Conservation (phyloP, 2,329 filamentous ascomycete genomes). For the Diplocarpon mali region DNA sequence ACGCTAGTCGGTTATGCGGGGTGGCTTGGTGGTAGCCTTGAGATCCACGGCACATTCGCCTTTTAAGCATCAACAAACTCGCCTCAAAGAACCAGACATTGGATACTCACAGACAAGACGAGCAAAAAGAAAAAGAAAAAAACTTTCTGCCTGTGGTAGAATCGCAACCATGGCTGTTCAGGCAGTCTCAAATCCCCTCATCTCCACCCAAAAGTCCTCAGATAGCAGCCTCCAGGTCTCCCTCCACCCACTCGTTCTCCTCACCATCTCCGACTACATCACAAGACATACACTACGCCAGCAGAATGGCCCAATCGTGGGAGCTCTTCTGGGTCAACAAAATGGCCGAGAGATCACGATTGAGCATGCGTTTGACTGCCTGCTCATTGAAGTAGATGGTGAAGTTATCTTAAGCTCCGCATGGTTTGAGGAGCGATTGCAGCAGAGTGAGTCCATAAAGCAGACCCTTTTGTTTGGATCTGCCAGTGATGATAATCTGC, state of each 20-base stretch:
- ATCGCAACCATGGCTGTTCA: constrained; percentile 36
- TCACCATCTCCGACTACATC: constrained; percentile 95
- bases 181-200: constrained; percentile 38
- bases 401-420: constrained; percentile 50
- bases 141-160: not conserved
- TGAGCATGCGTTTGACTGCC: constrained; percentile 85
- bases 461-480: not conserved
- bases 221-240: constrained; percentile 62
- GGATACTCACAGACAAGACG: too few relatives aligned
- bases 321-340: constrained; percentile 83
- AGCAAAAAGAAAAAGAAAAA: too few relatives aligned
- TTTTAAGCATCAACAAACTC: too few relatives aligned
- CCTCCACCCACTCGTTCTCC: constrained; percentile 86
- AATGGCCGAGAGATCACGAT: constrained; percentile 84
- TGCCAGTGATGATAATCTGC: constrained; percentile 4
- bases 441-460: constrained; percentile 61
- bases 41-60: too few relatives aligned
- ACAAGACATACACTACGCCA: constrained; percentile 76
- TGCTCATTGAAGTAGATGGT: constrained; percentile 38
- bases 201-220: constrained; percentile 55
- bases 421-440: constrained; percentile 69
- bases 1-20: too few relatives aligned
- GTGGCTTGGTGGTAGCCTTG: too few relatives aligned
- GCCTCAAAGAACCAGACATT: too few relatives aligned
- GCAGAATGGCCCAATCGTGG: constrained; percentile 66